Evolutionary conservation across 768 basidiomycete genomes (phyloP).

Genomic region (Tephrocybe sp.): DNA sequence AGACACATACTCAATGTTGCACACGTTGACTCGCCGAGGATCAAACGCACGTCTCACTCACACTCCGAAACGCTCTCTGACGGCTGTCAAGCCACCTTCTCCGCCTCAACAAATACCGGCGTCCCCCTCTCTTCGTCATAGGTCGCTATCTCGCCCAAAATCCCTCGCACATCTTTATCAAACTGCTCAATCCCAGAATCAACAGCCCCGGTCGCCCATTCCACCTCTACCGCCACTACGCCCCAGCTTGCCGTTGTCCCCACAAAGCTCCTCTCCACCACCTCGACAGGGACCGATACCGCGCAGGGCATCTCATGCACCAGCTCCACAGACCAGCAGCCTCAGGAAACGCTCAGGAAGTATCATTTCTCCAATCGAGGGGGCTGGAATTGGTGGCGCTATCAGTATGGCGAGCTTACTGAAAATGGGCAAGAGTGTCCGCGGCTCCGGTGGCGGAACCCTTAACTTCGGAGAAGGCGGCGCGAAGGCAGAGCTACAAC

Average conservation of each 20-base stretch:
- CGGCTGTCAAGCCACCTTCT: constrained; percentile 8
- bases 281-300: constrained; percentile 18
- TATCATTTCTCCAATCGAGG: constrained; percentile 20
- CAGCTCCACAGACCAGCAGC: constrained; percentile 21
- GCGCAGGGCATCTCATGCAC: constrained; percentile 26
- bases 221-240: constrained; percentile 8
- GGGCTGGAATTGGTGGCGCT: constrained; percentile 20
- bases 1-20: constrained; percentile 11
- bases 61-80: constrained; percentile 9
- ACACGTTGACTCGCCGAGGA: constrained; percentile 19
- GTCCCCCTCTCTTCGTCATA: constrained; percentile 4
- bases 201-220: constrained; percentile 9
- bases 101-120: background rate
- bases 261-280: constrained; percentile 1
- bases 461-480: constrained; percentile 21
- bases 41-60: constrained; percentile 25
- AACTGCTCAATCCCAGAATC: constrained; percentile 12
- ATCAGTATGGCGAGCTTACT: constrained; percentile 22
- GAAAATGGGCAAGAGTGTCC: constrained; percentile 5
- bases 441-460: constrained; percentile 21
- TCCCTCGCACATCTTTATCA: constrained; percentile 19
- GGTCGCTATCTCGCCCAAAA: constrained; percentile 11
- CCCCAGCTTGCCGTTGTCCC: constrained; percentile 7
- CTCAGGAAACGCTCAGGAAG: constrained; percentile 33
- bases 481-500: constrained; percentile 1